Evolutionary conservation across 2,329 filamentous ascomycete species (phyloP).

Genomic region (Cytospora paraplurivora): DNA sequence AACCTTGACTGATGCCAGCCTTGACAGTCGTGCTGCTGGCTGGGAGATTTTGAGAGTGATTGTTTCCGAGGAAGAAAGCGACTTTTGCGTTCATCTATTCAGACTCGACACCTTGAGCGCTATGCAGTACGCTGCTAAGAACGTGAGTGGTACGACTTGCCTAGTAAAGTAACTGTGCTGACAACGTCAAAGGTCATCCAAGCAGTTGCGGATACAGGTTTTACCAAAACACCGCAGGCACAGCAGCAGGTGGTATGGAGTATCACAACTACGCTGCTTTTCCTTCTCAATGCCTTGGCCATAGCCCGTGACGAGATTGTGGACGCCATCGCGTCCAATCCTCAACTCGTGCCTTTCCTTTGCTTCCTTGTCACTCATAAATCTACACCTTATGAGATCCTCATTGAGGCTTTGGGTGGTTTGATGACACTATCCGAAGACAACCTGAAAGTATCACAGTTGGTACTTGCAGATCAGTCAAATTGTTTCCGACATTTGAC

Average conservation of each 20-base stretch:
- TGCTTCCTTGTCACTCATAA: slow-evolving; percentile 52
- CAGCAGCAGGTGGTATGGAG: slow-evolving; percentile 58
- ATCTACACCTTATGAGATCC: slow-evolving; percentile 44
- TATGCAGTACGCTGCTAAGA: slow-evolving; percentile 39
- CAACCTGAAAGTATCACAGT: slow-evolving; percentile 54
- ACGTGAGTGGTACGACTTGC: slow-evolving; percentile 1
- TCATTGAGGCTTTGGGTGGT: slow-evolving; percentile 55
- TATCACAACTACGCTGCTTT: slow-evolving; percentile 56
- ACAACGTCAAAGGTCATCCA: slow-evolving; percentile 24
- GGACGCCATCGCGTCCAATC: slow-evolving; percentile 52
- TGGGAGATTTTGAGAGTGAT: slow-evolving; percentile 67
- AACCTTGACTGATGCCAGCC: slow-evolving; percentile 62
- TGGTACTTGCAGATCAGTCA: slow-evolving; percentile 53
- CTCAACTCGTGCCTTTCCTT: slow-evolving; percentile 54
- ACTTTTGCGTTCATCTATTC: slow-evolving; percentile 68
- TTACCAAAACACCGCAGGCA: slow-evolving; percentile 52
- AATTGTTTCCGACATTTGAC: slow-evolving; percentile 53
- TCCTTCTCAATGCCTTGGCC: slow-evolving; percentile 55
- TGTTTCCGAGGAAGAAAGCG: slow-evolving; percentile 63
- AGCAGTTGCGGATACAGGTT: slow-evolving; percentile 42
- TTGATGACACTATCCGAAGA: slow-evolving; percentile 63
- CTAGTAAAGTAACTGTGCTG: slow-evolving; percentile 21
- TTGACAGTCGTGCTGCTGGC: slow-evolving; percentile 66
- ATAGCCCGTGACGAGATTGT: slow-evolving; percentile 64
- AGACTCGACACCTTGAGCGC: slow-evolving; percentile 63